A percentile compares a stretch with the other conserved stretches of the same genome.
phyloP scores from a whole-genome alignment of 2,329 filamentous ascomycete genomes.

The Ascochyta lentis region DNA sequence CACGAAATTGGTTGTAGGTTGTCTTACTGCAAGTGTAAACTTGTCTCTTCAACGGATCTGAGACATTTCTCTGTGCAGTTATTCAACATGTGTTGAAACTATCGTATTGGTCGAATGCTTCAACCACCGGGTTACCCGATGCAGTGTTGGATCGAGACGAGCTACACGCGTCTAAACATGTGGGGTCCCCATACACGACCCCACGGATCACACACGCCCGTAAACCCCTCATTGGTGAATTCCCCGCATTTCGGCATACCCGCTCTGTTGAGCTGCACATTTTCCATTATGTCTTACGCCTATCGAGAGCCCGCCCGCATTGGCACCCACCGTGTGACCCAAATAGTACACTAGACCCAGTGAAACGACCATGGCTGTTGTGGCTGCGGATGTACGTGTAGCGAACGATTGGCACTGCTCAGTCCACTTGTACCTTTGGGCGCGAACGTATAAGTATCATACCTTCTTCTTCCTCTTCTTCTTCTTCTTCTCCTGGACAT shows the following conservation, averaged over 20 bases:
- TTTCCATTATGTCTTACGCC: neutral
- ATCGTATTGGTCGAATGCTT: no score
- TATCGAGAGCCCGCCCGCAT: constrained; percentile 4
- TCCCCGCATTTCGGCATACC: neutral
- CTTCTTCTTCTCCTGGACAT: neutral
- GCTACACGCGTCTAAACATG: constrained; percentile 18
- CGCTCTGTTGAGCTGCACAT: neutral
- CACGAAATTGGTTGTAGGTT: neutral
- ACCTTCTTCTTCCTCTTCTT: neutral
- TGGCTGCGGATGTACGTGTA: neutral
- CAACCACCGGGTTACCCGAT: constrained; percentile 10
- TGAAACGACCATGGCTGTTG: neutral
- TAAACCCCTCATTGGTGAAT: constrained; percentile 4
- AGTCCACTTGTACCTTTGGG: neutral
- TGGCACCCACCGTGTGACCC: neutral
- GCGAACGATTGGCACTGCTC: neutral
- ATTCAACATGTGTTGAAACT: no score
- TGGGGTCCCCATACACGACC: constrained; percentile 12
- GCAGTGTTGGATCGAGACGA: constrained; percentile 12
- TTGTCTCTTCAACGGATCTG: no score
- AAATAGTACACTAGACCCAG: neutral
- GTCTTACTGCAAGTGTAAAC: neutral
- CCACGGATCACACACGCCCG: constrained; percentile 4
- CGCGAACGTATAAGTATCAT: constrained; percentile 1
- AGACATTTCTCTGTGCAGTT: no score